Percentiles rank a stretch among this genome's conserved stretches.
Conservation (phyloP, 148 eudicot species). For the Spergularia bocconei region DNA sequence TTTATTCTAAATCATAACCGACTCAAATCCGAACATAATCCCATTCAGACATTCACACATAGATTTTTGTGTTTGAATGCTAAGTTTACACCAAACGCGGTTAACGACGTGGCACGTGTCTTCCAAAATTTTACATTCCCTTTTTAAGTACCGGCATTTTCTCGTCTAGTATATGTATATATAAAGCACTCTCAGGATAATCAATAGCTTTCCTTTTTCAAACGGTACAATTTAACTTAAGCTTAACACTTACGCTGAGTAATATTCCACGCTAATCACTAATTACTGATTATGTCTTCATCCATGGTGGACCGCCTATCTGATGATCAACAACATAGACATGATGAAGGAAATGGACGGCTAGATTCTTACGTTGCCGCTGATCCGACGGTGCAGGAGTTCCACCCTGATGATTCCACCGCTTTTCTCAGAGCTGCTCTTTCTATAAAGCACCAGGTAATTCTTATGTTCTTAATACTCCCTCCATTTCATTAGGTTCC, state of each 20-base stretch:
- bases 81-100: background rate
- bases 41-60: no score
- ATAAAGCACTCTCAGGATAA: background rate
- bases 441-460: constrained; percentile 55
- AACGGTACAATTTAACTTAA: no score
- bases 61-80: no score
- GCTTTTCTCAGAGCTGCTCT: constrained; percentile 48
- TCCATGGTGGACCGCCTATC: constrained; percentile 12
- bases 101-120: background rate
- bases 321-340: constrained; percentile 13
- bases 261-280: background rate
- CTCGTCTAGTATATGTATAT: no score
- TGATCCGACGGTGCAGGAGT: constrained; percentile 33
- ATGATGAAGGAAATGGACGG: background rate
- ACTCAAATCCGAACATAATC: no score
- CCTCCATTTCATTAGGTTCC: no score
- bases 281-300: constrained; percentile 2
- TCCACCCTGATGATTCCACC: constrained; percentile 30
- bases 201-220: background rate
- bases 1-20: no score
- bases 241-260: no score
- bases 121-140: background rate
- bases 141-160: no score
- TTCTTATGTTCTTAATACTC: background rate
- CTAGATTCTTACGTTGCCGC: constrained; percentile 4